Percentiles rank a stretch among this genome's conserved stretches.
phyloP scores from a whole-genome alignment of 2,329 filamentous ascomycete genomes.

The Colletotrichum lini region DNA sequence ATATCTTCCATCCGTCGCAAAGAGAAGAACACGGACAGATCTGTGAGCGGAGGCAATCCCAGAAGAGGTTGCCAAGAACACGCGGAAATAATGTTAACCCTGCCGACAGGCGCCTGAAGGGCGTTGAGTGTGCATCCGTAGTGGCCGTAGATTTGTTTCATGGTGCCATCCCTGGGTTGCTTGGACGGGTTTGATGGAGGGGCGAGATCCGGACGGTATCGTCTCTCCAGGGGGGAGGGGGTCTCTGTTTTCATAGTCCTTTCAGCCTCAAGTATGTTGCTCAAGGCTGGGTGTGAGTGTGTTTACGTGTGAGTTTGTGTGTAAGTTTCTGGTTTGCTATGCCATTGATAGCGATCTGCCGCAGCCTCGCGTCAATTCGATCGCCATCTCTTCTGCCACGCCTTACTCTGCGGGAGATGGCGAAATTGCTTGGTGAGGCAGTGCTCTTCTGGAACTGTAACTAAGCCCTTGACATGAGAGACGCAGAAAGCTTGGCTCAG shows the following conservation, averaged over 20 bases:
- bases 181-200: constrained; percentile 25
- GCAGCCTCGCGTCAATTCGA: not conserved
- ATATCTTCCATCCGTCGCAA: constrained; percentile 7
- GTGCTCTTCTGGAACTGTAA: constrained; percentile 9
- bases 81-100: constrained; percentile 22
- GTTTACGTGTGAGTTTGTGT: constrained; percentile 25
- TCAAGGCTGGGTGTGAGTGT: not conserved
- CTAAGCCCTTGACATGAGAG: constrained; percentile 26
- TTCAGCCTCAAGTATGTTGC: constrained; percentile 9
- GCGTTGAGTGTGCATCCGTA: constrained; percentile 12
- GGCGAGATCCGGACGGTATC: constrained; percentile 32
- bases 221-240: constrained; percentile 5
- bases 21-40: constrained; percentile 36
- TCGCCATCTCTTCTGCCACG: not conserved
- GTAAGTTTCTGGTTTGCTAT: constrained; percentile 3
- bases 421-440: constrained; percentile 8
- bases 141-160: constrained; percentile 38
- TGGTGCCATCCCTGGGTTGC: constrained; percentile 27
- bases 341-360: constrained; percentile 28
- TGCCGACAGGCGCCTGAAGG: constrained; percentile 1
- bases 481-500: constrained; percentile 39
- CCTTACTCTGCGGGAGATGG: not conserved
- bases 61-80: constrained; percentile 22
- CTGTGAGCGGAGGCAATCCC: constrained; percentile 33
- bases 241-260: constrained; percentile 9